Conservation (phyloP, 805 yeast species). For the Brettanomyces custersianus region DNA sequence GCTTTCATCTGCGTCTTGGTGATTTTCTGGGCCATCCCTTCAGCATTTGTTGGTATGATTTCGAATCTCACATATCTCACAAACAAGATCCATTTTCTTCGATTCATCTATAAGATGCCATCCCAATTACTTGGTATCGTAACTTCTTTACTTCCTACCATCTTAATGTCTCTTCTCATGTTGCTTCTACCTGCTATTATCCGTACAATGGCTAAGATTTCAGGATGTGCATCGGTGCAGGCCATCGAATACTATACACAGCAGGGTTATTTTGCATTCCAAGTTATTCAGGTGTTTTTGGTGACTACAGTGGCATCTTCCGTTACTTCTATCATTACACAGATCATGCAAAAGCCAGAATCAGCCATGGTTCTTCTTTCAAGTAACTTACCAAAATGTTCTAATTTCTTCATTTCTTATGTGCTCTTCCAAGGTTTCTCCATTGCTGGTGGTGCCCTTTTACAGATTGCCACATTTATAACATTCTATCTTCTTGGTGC, state of each 20-base stretch:
- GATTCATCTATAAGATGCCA: slow-evolving; percentile 51
- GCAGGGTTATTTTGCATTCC: slow-evolving; percentile 59
- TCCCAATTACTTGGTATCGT: slow-evolving; percentile 45
- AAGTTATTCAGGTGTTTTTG: slow-evolving; percentile 62
- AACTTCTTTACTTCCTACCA: slow-evolving; percentile 62
- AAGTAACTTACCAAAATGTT: slow-evolving; percentile 61
- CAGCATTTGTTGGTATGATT: slow-evolving; percentile 67
- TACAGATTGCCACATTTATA: slow-evolving; percentile 52
- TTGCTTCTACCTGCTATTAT: slow-evolving; percentile 56
- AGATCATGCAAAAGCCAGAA: slow-evolving; percentile 50
- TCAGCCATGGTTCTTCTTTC: slow-evolving; percentile 52
- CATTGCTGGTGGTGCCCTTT: slow-evolving; percentile 53
- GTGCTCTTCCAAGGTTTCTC: slow-evolving; percentile 61
- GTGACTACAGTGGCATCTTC: slow-evolving; percentile 66
- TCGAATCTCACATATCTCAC: slow-evolving; percentile 61
- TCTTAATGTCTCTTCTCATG: slow-evolving; percentile 59
- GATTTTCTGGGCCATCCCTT: slow-evolving; percentile 69
- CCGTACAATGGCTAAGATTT: slow-evolving; percentile 48
- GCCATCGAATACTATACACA: slow-evolving; percentile 57
- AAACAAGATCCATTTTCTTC: slow-evolving; percentile 43
- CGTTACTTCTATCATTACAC: slow-evolving; percentile 58
- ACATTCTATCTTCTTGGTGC: slow-evolving; percentile 50
- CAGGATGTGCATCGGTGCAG: slow-evolving; percentile 52
- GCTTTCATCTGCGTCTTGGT: slow-evolving; percentile 48
- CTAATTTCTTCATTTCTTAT: slow-evolving; percentile 65